Evolutionary conservation across 2,329 filamentous ascomycete species (phyloP), one percentile per base, ranked within the genome.

Genomic region (Botrytis deweyae): DNA sequence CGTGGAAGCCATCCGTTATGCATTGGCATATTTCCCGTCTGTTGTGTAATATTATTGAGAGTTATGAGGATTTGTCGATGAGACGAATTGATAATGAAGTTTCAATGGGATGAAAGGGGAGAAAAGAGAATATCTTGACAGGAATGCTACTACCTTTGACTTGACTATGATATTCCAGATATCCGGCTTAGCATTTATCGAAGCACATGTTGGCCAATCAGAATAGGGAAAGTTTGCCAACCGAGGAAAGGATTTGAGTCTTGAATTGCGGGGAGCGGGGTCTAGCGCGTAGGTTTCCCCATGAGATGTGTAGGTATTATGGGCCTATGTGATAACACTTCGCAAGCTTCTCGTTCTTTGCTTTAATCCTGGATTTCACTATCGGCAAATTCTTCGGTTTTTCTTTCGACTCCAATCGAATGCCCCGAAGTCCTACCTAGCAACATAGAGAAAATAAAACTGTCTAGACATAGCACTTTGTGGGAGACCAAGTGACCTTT

Each of bases 1-100:
- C 87, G 86, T 29, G 87, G 87, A 46, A 88, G 80, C 76, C 87
- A 82, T 75, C 87, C 86, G 71, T 85, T 84, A 80, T 87, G 85
- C 78, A 88, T 81, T 59, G 83, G 85, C 84, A 85, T 86, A 6
- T 61, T 68, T 58, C 18, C 16, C 36, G 49, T 58, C 49, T 69
- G 66, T 36, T 42, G 25, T 75, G 76, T 74, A 40, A 63, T 36
- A 9, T n/a, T 40, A 33, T 29, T 38, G 49, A 12, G 25, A 33
- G 36, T 58, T 33, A 29, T 58, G 38, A 40, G 18, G 3, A 1
- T 55, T 40, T 29, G 16, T 55, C 20, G 5, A 42, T n/a, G 29
- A 68, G 40, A 42, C 20, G 18, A 14, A 29, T 42, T 42, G 66
- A 42, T 10, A 5, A 16, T 69, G 66, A 69, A 33, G 38, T 20